Percentiles rank a stretch among this genome's conserved stretches.
These are phyloP conservation scores for Pestalotiopsis sp. DNA, from an alignment of 2,329 filamentous ascomycete species.

Conservation along the genomic window DNA sequence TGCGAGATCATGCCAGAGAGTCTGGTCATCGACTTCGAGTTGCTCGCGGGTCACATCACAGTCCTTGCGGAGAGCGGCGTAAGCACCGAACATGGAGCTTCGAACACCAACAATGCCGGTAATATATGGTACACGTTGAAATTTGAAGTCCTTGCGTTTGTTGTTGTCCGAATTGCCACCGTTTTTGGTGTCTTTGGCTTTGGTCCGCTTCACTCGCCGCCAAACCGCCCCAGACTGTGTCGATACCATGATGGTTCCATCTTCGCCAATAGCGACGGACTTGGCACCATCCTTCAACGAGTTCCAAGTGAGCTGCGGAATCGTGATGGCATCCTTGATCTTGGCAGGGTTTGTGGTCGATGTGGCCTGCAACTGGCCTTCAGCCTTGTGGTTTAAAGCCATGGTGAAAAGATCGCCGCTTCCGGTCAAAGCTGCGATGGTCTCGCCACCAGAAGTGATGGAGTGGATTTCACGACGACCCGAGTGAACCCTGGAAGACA, in stretches of 20 bases:
- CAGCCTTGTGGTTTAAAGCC: slow-evolving; percentile 69
- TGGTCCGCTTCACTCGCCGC: slow-evolving; percentile 81
- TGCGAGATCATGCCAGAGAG: slow-evolving; percentile 74
- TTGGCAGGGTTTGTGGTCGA: slow-evolving; percentile 94
- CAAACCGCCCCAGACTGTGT: slow-evolving; percentile 93
- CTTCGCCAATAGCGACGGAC: slow-evolving; percentile 87
- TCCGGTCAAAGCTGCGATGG: slow-evolving; percentile 83
- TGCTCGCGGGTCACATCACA: slow-evolving; percentile 77
- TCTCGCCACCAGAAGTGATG: slow-evolving; percentile 85
- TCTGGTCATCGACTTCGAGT: slow-evolving; percentile 67
- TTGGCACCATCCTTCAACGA: slow-evolving; percentile 83
- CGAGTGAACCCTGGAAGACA: slow-evolving; percentile 67
- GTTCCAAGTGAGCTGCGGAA: slow-evolving; percentile 84
- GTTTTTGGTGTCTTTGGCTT: slow-evolving; percentile 68
- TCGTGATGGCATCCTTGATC: slow-evolving; percentile 79
- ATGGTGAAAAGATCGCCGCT: slow-evolving; percentile 89
- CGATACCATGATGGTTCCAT: slow-evolving; percentile 92
- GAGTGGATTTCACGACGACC: slow-evolving; percentile 71
- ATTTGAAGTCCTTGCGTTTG: slow-evolving; percentile 90
- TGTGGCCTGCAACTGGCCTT: slow-evolving; percentile 59
- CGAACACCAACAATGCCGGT: slow-evolving; percentile 83
- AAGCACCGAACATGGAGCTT: slow-evolving; percentile 88
- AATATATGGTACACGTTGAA: slow-evolving; percentile 85
- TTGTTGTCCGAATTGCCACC: slow-evolving; percentile 51
- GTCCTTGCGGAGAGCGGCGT: slow-evolving; percentile 84